phyloP scores from a whole-genome alignment of 176 grass and related monocot species.

The Olyra latifolia region DNA sequence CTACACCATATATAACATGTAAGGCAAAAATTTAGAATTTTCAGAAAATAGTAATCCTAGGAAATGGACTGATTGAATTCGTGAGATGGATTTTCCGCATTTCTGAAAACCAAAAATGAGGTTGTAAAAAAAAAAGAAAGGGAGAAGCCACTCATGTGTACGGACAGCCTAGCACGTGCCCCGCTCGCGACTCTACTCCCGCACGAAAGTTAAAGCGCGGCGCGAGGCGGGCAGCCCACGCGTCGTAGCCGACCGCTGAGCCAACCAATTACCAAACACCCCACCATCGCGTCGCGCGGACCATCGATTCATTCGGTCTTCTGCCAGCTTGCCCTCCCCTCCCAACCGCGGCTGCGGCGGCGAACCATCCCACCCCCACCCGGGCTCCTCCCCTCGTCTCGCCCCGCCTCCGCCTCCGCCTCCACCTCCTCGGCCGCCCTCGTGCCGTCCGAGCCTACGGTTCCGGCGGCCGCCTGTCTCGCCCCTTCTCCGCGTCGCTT shows the following conservation, averaged over 20 bases:
- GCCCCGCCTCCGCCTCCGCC: background rate
- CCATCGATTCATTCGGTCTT: conserved; percentile 7
- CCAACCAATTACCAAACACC: too few relatives aligned
- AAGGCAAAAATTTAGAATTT: too few relatives aligned
- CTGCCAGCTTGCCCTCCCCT: background rate
- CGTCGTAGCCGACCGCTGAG: background rate
- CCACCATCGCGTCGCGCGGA: background rate
- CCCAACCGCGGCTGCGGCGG: conserved; percentile 16
- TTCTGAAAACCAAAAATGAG: too few relatives aligned
- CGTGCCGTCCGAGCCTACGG: background rate
- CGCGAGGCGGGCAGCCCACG: background rate
- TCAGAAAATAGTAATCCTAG: too few relatives aligned
- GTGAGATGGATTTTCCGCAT: too few relatives aligned
- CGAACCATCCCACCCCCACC: conserved; percentile 6
- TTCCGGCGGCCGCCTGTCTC: background rate
- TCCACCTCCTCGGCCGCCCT: background rate
- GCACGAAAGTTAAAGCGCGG: background rate
- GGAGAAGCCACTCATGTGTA: too few relatives aligned
- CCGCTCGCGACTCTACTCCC: too few relatives aligned
- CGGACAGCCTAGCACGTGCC: too few relatives aligned
- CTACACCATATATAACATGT: too few relatives aligned
- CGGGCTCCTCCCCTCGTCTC: background rate
- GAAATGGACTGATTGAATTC: too few relatives aligned
- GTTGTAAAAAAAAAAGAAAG: too few relatives aligned
- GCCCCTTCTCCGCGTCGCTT: background rate